Percentiles rank a stretch among this genome's conserved stretches.
phyloP scores from a whole-genome alignment of 2,329 filamentous ascomycete genomes.

The Coniella lustricola region DNA sequence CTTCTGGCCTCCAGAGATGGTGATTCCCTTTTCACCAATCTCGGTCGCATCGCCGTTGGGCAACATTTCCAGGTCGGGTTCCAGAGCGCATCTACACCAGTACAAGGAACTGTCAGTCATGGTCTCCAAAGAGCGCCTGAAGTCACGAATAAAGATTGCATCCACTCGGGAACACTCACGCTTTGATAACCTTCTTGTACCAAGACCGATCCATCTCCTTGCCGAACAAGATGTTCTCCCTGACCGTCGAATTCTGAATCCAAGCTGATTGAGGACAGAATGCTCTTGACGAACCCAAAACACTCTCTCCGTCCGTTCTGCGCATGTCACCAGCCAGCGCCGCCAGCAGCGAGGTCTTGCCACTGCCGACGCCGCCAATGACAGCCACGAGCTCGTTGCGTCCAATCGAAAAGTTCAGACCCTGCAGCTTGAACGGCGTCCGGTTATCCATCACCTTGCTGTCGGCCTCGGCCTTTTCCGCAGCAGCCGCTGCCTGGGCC shows the following conservation, averaged over 20 bases:
- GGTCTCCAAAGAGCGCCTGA: background rate
- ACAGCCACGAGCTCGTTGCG: constrained; percentile 73
- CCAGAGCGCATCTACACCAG: background rate
- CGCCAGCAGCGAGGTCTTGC: constrained; percentile 83
- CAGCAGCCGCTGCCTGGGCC: constrained; percentile 19
- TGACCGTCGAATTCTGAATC: constrained; percentile 88
- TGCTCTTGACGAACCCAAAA: constrained; percentile 70
- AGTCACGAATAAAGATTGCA: too few relatives aligned
- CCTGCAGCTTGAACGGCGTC: constrained; percentile 64
- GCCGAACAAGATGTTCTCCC: constrained; percentile 87
- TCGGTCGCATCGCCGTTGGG: constrained; percentile 83
- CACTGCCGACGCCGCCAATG: constrained; percentile 84
- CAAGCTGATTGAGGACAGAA: constrained; percentile 97
- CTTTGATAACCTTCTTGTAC: constrained; percentile 79
- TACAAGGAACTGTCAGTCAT: background rate
- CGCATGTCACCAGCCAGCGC: constrained; percentile 93
- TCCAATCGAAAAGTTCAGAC: constrained; percentile 60
- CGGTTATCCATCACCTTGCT: constrained; percentile 40
- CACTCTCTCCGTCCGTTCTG: constrained; percentile 65
- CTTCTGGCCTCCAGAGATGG: constrained; percentile 90
- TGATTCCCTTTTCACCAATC: constrained; percentile 93
- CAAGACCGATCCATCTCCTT: constrained; percentile 67
- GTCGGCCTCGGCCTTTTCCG: constrained; percentile 32
- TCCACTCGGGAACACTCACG: constrained; percentile 37
- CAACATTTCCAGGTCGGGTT: constrained; percentile 80